Evolutionary conservation across 352 stramenopile genomes (phyloP).

Genomic region (Phytophthora pluvialis): DNA sequence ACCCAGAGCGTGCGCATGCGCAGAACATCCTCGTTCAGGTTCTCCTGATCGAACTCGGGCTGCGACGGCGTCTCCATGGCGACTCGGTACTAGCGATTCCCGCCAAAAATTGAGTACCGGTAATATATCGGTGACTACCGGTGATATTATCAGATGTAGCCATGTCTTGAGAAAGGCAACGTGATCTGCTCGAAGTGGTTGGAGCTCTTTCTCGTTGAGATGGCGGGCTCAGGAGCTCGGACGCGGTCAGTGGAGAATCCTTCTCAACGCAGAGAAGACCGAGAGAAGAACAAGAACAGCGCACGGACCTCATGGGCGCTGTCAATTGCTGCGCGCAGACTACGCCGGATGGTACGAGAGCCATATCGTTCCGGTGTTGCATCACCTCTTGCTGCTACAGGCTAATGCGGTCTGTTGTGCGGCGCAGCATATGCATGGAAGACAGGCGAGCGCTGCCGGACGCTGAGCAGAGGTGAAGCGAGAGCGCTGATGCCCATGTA

Average conservation of each 20-base stretch:
- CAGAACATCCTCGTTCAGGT: constrained; percentile 85
- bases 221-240: constrained; percentile 6
- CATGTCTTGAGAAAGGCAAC: constrained; percentile 40
- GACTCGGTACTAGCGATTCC: constrained; percentile 12
- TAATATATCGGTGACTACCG: not conserved
- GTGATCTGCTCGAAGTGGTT: constrained; percentile 10
- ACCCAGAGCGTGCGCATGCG: constrained; percentile 75
- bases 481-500: constrained; percentile 47
- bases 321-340: constrained; percentile 51
- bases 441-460: constrained; percentile 19
- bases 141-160: constrained; percentile 16
- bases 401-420: not conserved
- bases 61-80: constrained; percentile 33
- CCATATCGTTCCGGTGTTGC: constrained; percentile 7
- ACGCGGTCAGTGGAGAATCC: constrained; percentile 25
- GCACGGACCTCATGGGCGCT: constrained; percentile 29
- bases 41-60: constrained; percentile 60
- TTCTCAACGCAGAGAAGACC: constrained; percentile 20
- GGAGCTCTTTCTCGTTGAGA: constrained; percentile 38
- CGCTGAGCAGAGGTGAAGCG: constrained; percentile 33
- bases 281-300: constrained; percentile 15
- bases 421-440: constrained; percentile 37
- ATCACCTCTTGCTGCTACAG: not conserved
- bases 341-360: constrained; percentile 29
- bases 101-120: constrained; percentile 23